Conservation (phyloP, 164 flowering plant species). For the Chloranthus sessilifolius region DNA sequence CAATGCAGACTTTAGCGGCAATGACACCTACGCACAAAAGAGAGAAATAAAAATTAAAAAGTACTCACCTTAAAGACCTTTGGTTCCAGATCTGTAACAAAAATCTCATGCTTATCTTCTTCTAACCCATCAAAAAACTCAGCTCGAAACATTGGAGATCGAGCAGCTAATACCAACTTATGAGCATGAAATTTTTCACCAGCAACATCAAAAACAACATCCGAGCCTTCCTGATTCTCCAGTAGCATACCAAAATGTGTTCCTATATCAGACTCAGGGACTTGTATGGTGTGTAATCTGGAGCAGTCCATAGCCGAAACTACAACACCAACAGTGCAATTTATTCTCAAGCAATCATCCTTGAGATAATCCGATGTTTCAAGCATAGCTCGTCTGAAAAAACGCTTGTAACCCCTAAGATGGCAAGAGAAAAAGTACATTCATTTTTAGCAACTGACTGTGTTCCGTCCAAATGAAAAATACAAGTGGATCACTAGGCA, state of each 20-base stretch:
- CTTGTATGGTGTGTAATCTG: slow-evolving; percentile 43
- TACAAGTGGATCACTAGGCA: neutral
- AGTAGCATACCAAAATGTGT: slow-evolving; percentile 60
- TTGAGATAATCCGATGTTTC: slow-evolving; percentile 77
- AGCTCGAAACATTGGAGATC: slow-evolving; percentile 56
- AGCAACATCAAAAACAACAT: slow-evolving; percentile 51
- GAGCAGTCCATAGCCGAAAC: slow-evolving; percentile 61
- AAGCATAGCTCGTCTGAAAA: slow-evolving; percentile 52
- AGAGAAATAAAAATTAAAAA: slow-evolving; percentile 20
- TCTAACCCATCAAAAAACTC: slow-evolving; percentile 36
- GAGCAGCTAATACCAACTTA: slow-evolving; percentile 74
- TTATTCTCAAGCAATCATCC: slow-evolving; percentile 74
- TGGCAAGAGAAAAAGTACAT: slow-evolving; percentile 4
- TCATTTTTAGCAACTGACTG: neutral
- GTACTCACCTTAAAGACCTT: slow-evolving; percentile 73
- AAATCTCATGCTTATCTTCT: slow-evolving; percentile 34
- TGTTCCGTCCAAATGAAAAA: neutral
- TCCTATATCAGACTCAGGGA: slow-evolving; percentile 80
- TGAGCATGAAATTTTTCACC: slow-evolving; percentile 71
- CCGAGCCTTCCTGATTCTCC: slow-evolving; percentile 65
- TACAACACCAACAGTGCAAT: slow-evolving; percentile 87
- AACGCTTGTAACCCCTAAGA: slow-evolving; percentile 95
- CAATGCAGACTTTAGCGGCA: too few relatives aligned
- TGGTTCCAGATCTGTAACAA: slow-evolving; percentile 54
- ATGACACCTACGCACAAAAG: slow-evolving; percentile 29